Evolutionary conservation across 129 eudicot species (phyloP).

Genomic region (Silybum marianum): DNA sequence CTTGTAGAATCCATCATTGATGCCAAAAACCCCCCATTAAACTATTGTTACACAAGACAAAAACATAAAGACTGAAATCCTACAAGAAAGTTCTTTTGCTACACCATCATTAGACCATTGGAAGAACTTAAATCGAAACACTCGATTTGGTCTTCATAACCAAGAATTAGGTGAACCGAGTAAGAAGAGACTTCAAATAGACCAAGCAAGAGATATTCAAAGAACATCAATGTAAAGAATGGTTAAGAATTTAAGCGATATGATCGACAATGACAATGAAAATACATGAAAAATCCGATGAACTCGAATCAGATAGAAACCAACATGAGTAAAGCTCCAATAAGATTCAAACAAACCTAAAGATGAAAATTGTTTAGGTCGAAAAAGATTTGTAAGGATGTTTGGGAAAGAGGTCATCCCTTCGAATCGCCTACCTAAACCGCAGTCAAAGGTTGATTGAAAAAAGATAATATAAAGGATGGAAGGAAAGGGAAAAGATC

Average conservation of each 20-base stretch:
- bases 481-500: neutral
- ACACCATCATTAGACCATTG: too few relatives aligned
- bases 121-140: too few relatives aligned
- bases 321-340: neutral
- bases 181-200: neutral
- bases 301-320: neutral
- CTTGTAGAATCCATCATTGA: too few relatives aligned
- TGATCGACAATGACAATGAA: neutral
- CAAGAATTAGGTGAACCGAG: neutral
- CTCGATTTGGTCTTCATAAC: too few relatives aligned
- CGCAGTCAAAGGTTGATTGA: neutral
- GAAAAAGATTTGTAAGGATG: neutral
- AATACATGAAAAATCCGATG: neutral
- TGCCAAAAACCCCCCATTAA: too few relatives aligned
- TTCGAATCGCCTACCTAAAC: neutral
- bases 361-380: neutral
- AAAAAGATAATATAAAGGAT: too few relatives aligned
- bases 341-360: neutral
- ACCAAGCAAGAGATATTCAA: neutral
- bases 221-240: neutral
- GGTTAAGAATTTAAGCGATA: neutral
- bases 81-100: too few relatives aligned
- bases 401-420: neutral
- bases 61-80: too few relatives aligned
- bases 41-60: too few relatives aligned